Percentiles rank a stretch among this genome's conserved stretches.
These are phyloP conservation scores for Boletus austroedulis DNA, from an alignment of 1,284 basidiomycete species.

Conservation along the genomic window DNA sequence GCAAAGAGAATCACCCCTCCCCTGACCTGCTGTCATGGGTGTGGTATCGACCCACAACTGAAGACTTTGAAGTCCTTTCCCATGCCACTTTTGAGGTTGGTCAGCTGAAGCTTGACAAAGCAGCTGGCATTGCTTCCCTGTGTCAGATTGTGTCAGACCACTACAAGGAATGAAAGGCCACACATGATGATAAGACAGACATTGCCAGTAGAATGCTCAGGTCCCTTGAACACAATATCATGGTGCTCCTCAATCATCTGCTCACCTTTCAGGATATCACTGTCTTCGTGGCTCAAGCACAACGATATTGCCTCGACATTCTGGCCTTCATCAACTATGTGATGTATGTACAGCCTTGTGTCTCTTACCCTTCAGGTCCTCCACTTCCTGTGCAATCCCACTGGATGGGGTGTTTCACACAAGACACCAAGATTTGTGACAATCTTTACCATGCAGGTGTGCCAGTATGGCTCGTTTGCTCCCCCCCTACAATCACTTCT, in stretches of 20 bases:
- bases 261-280: not conserved
- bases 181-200: not conserved
- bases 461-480: not conserved
- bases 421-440: not conserved
- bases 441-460: not conserved
- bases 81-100: not conserved
- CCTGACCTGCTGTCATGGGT: slow-evolving; percentile 10
- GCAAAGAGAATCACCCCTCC: not conserved
- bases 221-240: not conserved
- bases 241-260: not conserved
- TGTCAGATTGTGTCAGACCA: not conserved
- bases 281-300: not conserved
- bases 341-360: not conserved
- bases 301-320: not conserved
- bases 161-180: not conserved
- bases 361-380: not conserved
- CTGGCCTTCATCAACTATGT: too few relatives aligned
- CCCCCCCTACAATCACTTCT: not conserved
- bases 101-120: slow-evolving; percentile 1
- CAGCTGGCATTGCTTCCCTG: not conserved
- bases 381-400: not conserved
- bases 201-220: not conserved
- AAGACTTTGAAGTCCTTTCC: not conserved
- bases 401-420: slow-evolving; percentile 9
- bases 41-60: slow-evolving; percentile 2